A percentile compares a stretch with the other conserved stretches of the same genome.
phyloP scores from a whole-genome alignment of 257 asterid species.

The Lithospermum erythrorhizon region DNA sequence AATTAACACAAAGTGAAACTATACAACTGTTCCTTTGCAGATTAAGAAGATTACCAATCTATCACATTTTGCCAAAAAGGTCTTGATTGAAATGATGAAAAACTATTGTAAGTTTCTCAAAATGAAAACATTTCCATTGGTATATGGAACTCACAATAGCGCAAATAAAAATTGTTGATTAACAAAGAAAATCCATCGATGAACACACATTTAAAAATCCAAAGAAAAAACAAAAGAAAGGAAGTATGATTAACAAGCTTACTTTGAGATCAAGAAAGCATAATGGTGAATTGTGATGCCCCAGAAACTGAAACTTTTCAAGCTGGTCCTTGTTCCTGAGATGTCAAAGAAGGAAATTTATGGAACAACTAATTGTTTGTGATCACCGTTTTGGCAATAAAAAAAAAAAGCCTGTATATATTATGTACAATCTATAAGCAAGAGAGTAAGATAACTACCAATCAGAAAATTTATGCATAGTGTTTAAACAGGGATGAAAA shows the following conservation, averaged over 20 bases:
- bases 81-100: not conserved
- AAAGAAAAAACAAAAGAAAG: constrained; percentile 6
- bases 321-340: constrained; percentile 62
- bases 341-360: constrained; percentile 10
- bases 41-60: too few species aligned
- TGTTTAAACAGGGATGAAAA: not conserved
- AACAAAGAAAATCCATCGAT: not conserved
- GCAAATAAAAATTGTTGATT: not conserved
- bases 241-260: constrained; percentile 19
- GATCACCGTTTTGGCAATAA: not conserved
- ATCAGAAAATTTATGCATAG: not conserved
- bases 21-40: too few species aligned
- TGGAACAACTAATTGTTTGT: not conserved
- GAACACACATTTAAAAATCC: not conserved
- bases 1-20: too few species aligned
- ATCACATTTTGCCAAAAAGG: not conserved
- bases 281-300: constrained; percentile 70
- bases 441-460: too few species aligned
- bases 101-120: not conserved
- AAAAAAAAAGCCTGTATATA: not conserved
- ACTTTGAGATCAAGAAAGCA: constrained; percentile 60
- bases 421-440: not conserved
- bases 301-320: constrained; percentile 58
- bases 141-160: not conserved
- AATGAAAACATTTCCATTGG: not conserved